Evolutionary conservation across 225 moss, liverwort and hornwort species (phyloP).

Genomic region (Pseudisothecium myosuroides): DNA sequence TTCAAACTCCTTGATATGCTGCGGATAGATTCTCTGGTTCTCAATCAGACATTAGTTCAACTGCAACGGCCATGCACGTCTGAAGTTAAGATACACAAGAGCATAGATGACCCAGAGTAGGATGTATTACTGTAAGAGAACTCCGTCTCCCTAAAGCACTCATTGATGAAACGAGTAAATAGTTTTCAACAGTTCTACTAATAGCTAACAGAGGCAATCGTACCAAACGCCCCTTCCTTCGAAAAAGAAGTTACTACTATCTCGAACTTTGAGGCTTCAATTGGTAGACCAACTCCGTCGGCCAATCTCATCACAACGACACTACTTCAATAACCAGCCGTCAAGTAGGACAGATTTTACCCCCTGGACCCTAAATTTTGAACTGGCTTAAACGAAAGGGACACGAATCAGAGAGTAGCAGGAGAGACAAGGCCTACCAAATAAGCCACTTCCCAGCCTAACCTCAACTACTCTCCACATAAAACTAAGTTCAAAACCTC

Average conservation of each 20-base stretch:
- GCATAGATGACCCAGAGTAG: background rate
- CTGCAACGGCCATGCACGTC: too few relatives aligned
- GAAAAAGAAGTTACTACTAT: background rate
- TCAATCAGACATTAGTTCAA: slow-evolving; percentile 57
- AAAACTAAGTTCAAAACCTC: background rate
- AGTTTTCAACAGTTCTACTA: background rate
- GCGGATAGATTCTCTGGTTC: slow-evolving; percentile 68
- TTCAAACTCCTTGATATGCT: slow-evolving; percentile 64
- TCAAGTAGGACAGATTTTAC: background rate
- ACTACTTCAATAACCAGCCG: background rate
- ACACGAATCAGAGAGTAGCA: background rate
- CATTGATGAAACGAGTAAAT: background rate
- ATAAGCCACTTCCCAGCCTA: background rate
- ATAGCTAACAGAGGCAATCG: background rate
- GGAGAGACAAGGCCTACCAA: background rate
- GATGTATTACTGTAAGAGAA: background rate
- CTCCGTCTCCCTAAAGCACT: background rate
- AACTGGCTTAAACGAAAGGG: background rate
- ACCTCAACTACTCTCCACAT: background rate
- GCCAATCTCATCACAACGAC: background rate
- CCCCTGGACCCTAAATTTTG: background rate
- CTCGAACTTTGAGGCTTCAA: background rate
- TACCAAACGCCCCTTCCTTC: background rate
- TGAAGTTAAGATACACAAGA: background rate
- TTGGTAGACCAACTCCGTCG: background rate